phyloP scores from a whole-genome alignment of 768 basidiomycete species.

The Botryobasidium botryosum region DNA sequence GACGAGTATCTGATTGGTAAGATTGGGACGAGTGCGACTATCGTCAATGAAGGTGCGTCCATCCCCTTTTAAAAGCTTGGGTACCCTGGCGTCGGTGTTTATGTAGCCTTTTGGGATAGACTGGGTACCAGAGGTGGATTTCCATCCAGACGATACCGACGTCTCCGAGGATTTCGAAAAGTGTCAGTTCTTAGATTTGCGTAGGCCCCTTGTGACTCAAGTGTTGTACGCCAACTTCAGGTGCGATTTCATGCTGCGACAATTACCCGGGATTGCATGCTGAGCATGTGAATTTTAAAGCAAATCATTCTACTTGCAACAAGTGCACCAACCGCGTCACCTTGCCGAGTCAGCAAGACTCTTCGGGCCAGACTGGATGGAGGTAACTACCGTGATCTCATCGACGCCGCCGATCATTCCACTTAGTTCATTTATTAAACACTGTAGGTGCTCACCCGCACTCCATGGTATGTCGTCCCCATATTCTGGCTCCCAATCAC shows the following conservation, averaged over 20 bases:
- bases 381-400: conserved; percentile 32
- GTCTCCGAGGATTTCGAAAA: conserved; percentile 64
- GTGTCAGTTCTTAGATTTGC: conserved; percentile 82
- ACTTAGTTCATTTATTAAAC: conserved; percentile 1
- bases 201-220: conserved; percentile 65
- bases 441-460: conserved; percentile 55
- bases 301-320: conserved; percentile 89
- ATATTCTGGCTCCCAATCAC: conserved; percentile 82
- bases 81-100: not conserved
- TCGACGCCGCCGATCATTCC: not conserved
- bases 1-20: conserved; percentile 76
- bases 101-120: conserved; percentile 27
- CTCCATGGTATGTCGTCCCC: conserved; percentile 89
- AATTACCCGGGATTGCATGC: no score
- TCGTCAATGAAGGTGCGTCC: conserved; percentile 59
- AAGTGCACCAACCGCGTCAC: conserved; percentile 94
- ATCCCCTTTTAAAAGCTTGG: not conserved
- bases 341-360: conserved; percentile 67
- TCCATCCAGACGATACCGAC: conserved; percentile 83
- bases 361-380: conserved; percentile 67
- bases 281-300: conserved; percentile 25
- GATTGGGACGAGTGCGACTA: conserved; percentile 53
- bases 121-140: conserved; percentile 81
- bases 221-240: conserved; percentile 79
- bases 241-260: no score